Base-by-base conservation (phyloP, 306 rosid genomes). In the Nissolia schottii region DNA sequence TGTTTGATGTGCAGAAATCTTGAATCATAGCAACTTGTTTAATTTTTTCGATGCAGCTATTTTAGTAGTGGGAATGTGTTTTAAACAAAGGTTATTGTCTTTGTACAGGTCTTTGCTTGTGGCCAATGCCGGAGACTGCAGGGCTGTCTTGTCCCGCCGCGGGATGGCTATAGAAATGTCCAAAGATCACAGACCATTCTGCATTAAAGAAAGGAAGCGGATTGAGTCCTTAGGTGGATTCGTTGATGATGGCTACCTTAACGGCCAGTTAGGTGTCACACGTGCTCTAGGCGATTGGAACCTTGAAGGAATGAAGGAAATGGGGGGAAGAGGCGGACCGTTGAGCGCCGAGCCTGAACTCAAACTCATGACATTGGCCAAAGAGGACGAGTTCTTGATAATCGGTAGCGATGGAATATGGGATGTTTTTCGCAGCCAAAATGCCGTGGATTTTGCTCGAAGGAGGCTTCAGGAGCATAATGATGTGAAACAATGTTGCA, bases 281-380 rank as follows among this genome's bases (percentile, higher is more conserved):
- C 96, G 99, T 0, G 99, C 99, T 1, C 59, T 95, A 64, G 99
- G 99, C 3, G 83, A 95, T 59, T 95, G 99, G 99, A 97, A 95
- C 61, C 88, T 95, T 7, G 93, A 91, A 81, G 99, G 99, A 66
- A 77, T 95, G 96, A 95, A 95, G 81, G 92, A 83, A 40, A 63
- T 11, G 67, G 73, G 85, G 19, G 96, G 83, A 74, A 77, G 76
- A 13, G 81, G 83, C 11, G 98, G 98, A 68, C 99, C 99, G 2
- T 80, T 95, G 69, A 91, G 82, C 57, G 95, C 99, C 19, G 96
- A 89, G 80, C 99, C 99, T 2, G 97, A 95, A 83, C 96, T 95
- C 23, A 88, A 64, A 77, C 40, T 85, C 70, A 70, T 67, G 49
- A 88, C 93, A 74, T 74, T 95, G 64, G 82, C 89, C 34, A 86